phyloP scores from a whole-genome alignment of 371 early-diverging fungal species.

The Rhizomucor miehei region DNA sequence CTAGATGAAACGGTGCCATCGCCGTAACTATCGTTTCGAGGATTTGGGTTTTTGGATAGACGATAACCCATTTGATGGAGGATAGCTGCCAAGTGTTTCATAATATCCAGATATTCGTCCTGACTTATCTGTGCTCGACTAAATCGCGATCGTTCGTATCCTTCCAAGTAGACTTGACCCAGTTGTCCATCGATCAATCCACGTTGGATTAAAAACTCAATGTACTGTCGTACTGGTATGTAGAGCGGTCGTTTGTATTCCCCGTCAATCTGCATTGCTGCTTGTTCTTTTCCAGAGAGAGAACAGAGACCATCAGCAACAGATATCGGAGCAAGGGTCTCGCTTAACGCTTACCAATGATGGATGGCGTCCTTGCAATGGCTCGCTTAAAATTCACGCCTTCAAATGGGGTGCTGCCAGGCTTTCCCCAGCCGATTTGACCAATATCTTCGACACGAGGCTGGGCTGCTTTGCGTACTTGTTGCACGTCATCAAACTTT shows the following conservation, averaged over 20 bases:
- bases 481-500: slow-evolving; percentile 51
- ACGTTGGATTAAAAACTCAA: slow-evolving; percentile 51
- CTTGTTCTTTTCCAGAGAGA: slow-evolving; percentile 54
- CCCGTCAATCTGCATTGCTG: slow-evolving; percentile 42
- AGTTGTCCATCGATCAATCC: slow-evolving; percentile 42
- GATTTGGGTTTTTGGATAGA: slow-evolving; percentile 7
- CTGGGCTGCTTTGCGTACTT: slow-evolving; percentile 45
- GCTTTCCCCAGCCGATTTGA: slow-evolving; percentile 61
- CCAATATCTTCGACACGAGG: slow-evolving; percentile 58
- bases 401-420: slow-evolving; percentile 46
- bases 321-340: neutral
- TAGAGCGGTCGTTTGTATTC: slow-evolving; percentile 46
- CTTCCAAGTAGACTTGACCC: slow-evolving; percentile 51
- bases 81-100: slow-evolving; percentile 47
- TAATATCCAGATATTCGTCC: slow-evolving; percentile 38
- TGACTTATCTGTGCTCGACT: slow-evolving; percentile 33
- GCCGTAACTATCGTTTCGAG: neutral
- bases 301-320: neutral
- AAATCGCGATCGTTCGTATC: slow-evolving; percentile 59
- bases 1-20: neutral
- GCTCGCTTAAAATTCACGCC: slow-evolving; percentile 63
- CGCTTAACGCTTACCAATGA: slow-evolving; percentile 45
- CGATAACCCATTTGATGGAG: slow-evolving; percentile 43
- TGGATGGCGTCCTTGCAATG: slow-evolving; percentile 58
- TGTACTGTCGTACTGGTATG: slow-evolving; percentile 55